These are phyloP conservation scores for Aaosphaeria pasadenensis DNA, from an alignment of 2,329 filamentous ascomycete genomes.

Conservation along the genomic window DNA sequence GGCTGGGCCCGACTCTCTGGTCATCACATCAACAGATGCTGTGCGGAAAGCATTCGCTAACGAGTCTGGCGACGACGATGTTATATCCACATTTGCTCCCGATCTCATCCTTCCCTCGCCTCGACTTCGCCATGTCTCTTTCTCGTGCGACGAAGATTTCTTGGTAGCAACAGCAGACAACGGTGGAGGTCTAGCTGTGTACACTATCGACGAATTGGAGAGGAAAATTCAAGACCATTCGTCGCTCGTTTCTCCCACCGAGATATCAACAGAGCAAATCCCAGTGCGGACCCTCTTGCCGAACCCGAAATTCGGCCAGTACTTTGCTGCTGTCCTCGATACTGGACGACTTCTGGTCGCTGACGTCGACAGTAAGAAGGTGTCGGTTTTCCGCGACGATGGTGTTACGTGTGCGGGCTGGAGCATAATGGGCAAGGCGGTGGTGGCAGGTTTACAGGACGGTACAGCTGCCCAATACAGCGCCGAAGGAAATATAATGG, in stretches of 20 bases:
- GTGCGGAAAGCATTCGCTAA: constrained; percentile 71
- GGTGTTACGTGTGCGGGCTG: constrained; percentile 83
- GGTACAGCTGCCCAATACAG: constrained; percentile 82
- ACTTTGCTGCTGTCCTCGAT: constrained; percentile 76
- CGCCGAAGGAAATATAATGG: constrained; percentile 73
- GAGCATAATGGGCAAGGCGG: constrained; percentile 90
- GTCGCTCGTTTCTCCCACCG: constrained; percentile 45
- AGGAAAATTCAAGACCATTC: constrained; percentile 41
- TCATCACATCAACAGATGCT: constrained; percentile 72
- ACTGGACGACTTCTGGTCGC: constrained; percentile 82
- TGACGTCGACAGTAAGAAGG: constrained; percentile 64
- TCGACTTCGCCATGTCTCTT: constrained; percentile 82
- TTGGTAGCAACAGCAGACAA: constrained; percentile 79
- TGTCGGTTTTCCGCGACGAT: constrained; percentile 58
- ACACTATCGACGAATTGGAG: constrained; percentile 68
- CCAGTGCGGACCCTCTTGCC: constrained; percentile 71
- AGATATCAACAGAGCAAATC: constrained; percentile 73
- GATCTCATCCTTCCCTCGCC: constrained; percentile 71
- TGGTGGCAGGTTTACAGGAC: constrained; percentile 80
- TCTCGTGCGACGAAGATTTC: constrained; percentile 84
- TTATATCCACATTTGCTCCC: constrained; percentile 69
- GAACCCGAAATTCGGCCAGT: constrained; percentile 70
- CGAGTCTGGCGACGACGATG: constrained; percentile 56
- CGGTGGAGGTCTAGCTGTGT: constrained; percentile 79
- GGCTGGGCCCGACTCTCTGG: constrained; percentile 75